Evolutionary conservation across 768 basidiomycete species (phyloP).

Genomic region (Scleroderma citrinum): DNA sequence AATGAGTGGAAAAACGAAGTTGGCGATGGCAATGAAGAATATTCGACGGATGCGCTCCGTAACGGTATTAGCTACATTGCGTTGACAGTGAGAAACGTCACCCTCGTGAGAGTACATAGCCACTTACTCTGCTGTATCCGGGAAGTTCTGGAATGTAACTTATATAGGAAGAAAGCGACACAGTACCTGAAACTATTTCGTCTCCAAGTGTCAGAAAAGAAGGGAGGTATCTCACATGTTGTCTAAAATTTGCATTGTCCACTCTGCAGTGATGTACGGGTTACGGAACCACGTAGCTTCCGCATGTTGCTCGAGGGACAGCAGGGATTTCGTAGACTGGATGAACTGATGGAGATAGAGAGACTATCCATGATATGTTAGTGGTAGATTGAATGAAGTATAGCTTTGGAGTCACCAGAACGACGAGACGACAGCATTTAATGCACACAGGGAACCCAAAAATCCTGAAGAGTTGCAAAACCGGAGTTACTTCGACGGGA

Average conservation of each 20-base stretch:
- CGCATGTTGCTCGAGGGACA: not conserved
- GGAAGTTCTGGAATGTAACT: slow-evolving; percentile 8
- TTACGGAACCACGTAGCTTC: slow-evolving; percentile 3
- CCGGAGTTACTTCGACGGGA: slow-evolving; percentile 18
- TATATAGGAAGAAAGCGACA: slow-evolving; percentile 25
- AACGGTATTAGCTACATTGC: slow-evolving; percentile 10
- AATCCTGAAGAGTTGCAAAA: slow-evolving; percentile 12
- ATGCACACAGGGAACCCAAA: slow-evolving; percentile 25
- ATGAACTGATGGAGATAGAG: slow-evolving; percentile 1
- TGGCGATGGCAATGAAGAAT: slow-evolving; percentile 31
- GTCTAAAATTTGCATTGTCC: slow-evolving; percentile 30
- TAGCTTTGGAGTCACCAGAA: slow-evolving; percentile 3
- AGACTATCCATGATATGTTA: not conserved
- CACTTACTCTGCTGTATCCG: not conserved
- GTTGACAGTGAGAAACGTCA: not conserved
- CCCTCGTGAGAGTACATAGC: not conserved
- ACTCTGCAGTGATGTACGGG: slow-evolving; percentile 23
- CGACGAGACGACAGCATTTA: slow-evolving; percentile 26
- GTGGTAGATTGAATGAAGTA: slow-evolving; percentile 1
- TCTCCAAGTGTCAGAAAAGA: not conserved
- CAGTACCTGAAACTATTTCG: slow-evolving; percentile 13
- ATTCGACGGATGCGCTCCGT: slow-evolving; percentile 23
- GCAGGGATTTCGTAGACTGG: not conserved
- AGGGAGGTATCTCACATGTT: slow-evolving; percentile 22
- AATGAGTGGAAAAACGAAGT: slow-evolving; percentile 35